These are phyloP conservation scores for Solanum piurae DNA, from an alignment of 257 asterid species.

Conservation along the genomic window DNA sequence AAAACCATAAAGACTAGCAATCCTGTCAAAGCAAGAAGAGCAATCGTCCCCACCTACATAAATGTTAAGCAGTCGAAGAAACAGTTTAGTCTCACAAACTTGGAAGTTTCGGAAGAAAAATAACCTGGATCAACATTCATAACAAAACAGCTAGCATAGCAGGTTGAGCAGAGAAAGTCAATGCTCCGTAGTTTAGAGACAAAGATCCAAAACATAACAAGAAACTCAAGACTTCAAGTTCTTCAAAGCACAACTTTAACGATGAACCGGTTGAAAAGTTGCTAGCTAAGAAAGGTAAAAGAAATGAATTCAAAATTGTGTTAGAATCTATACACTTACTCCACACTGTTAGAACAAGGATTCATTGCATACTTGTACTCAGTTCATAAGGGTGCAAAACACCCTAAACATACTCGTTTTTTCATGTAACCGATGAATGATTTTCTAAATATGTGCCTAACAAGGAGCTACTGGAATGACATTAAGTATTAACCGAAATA, in stretches of 20 bases:
- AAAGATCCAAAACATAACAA: too few species aligned
- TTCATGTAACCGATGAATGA: background rate
- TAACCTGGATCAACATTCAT: background rate
- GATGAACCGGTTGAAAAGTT: background rate
- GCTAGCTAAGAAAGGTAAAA: background rate
- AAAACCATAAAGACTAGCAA: constrained; percentile 51
- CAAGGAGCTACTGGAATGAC: background rate
- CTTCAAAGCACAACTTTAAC: background rate
- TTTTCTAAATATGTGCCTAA: background rate
- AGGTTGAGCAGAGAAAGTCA: background rate
- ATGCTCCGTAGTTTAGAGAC: background rate
- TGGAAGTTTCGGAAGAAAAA: background rate
- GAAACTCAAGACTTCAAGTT: background rate
- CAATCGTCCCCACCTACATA: constrained; percentile 62
- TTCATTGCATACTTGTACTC: background rate
- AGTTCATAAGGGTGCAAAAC: background rate
- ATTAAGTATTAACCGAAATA: background rate
- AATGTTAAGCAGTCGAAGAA: background rate
- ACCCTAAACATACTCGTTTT: background rate
- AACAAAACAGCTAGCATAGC: background rate
- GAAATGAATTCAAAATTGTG: background rate
- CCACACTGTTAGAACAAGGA: background rate
- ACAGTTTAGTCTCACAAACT: background rate
- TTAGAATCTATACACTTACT: background rate
- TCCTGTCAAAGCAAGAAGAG: constrained; percentile 54